Evolutionary conservation across 805 yeast species (phyloP).

Genomic region (Candida pseudoglaebosa): DNA sequence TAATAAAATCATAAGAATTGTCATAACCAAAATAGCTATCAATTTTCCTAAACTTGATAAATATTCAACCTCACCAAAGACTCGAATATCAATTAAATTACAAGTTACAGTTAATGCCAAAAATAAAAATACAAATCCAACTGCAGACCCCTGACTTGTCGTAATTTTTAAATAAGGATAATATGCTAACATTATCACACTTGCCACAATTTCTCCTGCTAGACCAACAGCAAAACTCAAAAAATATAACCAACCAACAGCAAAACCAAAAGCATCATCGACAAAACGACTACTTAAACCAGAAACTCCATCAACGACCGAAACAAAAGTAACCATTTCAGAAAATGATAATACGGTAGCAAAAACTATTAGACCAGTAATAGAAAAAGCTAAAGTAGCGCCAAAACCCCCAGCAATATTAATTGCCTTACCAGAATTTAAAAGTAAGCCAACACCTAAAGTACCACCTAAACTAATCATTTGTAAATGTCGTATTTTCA

Average conservation of each 20-base stretch:
- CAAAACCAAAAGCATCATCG: slow-evolving; percentile 74
- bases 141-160: slow-evolving; percentile 37
- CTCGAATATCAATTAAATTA: slow-evolving; percentile 65
- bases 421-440: slow-evolving; percentile 70
- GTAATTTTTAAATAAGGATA: slow-evolving; percentile 55
- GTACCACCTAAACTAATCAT: slow-evolving; percentile 80
- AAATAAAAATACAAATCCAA: slow-evolving; percentile 66
- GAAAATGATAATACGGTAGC: slow-evolving; percentile 73
- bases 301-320: slow-evolving; percentile 74
- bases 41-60: slow-evolving; percentile 57
- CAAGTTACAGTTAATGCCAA: slow-evolving; percentile 41
- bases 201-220: slow-evolving; percentile 79
- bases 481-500: slow-evolving; percentile 65
- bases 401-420: slow-evolving; percentile 78
- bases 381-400: slow-evolving; percentile 58
- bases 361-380: slow-evolving; percentile 63
- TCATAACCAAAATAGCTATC: slow-evolving; percentile 46
- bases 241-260: slow-evolving; percentile 73
- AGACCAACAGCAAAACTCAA: slow-evolving; percentile 65
- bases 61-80: slow-evolving; percentile 74
- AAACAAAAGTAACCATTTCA: slow-evolving; percentile 76
- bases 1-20: slow-evolving; percentile 61
- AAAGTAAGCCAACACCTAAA: slow-evolving; percentile 68
- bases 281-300: slow-evolving; percentile 73
- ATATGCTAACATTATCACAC: slow-evolving; percentile 69